Base-by-base conservation (phyloP, 2,329 filamentous ascomycete genomes). In the Fusarium sp. region DNA sequence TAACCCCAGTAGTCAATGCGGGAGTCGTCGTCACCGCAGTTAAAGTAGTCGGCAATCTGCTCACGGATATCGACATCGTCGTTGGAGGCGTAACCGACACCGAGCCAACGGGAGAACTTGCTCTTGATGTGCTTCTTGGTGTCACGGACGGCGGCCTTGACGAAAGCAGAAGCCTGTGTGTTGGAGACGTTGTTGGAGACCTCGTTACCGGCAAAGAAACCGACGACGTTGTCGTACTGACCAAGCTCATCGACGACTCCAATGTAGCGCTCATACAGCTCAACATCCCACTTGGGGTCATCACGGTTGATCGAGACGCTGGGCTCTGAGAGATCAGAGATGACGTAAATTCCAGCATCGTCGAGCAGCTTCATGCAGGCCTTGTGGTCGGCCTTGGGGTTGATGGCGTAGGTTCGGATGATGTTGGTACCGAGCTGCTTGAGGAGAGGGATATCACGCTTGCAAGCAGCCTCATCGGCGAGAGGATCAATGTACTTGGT, bases 131-230 rank as follows among this genome's bases (percentile, higher is more conserved):
- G 96, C 70, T 90, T 87, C 91, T 99, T 99, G 85, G 90, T 95
- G 84, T 99, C 96, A 81, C 96, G 95, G 74, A 98, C 95, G 72
- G 96, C 95, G 70, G 96, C 96, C 90, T 98, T 99, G 85, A 99
- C 96, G 83, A 93, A 99, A 76, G 96, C 95, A 72, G 94, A 96
- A 57, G 96, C 94, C 70, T 89, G 86, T 57, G 96, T 98, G 90
- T 98, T 98, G 89, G 92, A 95, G 77, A 88, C 87, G 79, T 91
- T 89, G 88, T 98, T 97, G 78, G 94, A 92, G 72, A 99, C 96
- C 86, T 99, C 96, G 85, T 99, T 99, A 82, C 96, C 96, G 77
- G 95, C 96, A 83, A 99, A 98, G 92, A 98, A 99, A 79, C 96
- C 96, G 74, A 99, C 91, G 58, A 94, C 92, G 85, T 99, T 99